Base-by-base conservation (phyloP, 192 early-diverging fungal genomes). In the Podila clonocystis region DNA sequence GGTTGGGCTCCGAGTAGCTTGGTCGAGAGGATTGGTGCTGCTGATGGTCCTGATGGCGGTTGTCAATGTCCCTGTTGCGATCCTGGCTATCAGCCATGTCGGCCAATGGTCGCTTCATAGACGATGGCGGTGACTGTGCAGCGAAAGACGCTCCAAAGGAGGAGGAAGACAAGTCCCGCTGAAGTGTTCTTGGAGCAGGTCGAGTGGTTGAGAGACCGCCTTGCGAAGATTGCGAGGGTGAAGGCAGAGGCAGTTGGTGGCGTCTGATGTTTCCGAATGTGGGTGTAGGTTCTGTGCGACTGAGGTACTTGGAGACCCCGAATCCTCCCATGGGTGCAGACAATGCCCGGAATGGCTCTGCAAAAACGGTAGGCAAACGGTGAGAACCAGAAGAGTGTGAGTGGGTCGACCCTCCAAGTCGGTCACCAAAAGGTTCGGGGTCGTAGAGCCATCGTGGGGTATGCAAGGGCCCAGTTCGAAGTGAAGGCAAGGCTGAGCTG, bases 61-160 rank as follows among this genome's bases (percentile, higher is more conserved):
- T 80, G 34, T 80, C 77, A 65, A 80, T 80, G 26, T 80, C 77
- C 20, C 77, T 65, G 20, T 72, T 80, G 31, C 70, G 55, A 28
- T 80, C 77, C 61, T 80, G 77, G 41, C 70, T 80, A 28, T 80
- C 77, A 6, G 77, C 77, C 70, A 80, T 80, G 29, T 80, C 77
- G 33, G 70, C 77, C 62, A 80, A 30, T 1, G 77, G 69, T 60
- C 77, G 50, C 58, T 80, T 80, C 77, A 80, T 80, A 0, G 70
- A 80, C 15, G 55, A 60, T 0, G 77, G 70, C 19, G 77, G 71
- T 4, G 77, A 80, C 5, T 55, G 65, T n/a, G 77, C 68, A 17
- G 41, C 77, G 61, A 80, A 80, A 2, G 77, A 80, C 12, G 77
- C 71, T 24, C 77, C 77, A 55, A 80, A 65, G 2, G 77, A 67